phyloP scores from a whole-genome alignment of 2,329 filamentous ascomycete species.

The Nigrospora osmanthi region DNA sequence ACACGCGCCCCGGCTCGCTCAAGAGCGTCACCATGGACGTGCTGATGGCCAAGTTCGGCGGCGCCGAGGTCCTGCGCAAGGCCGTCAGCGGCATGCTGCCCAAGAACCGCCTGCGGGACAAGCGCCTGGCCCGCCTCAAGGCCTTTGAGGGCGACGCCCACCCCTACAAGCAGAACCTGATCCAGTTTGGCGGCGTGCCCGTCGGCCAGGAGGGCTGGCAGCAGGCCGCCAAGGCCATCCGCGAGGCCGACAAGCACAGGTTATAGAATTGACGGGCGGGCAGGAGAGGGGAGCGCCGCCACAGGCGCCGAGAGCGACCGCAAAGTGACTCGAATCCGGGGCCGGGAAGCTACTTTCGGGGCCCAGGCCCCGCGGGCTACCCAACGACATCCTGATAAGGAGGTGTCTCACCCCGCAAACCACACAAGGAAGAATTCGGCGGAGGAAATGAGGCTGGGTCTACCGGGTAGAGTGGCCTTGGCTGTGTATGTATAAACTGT shows the following conservation, averaged over 20 bases:
- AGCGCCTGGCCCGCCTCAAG: slow-evolving; percentile 81
- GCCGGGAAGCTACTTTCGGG: too few species aligned
- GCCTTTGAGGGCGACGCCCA: slow-evolving; percentile 90
- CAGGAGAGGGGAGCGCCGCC: too few species aligned
- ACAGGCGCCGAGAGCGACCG: too few species aligned
- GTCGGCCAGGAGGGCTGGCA: slow-evolving; percentile 49
- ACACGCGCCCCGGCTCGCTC: slow-evolving; percentile 79
- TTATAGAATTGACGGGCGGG: slow-evolving; percentile 29
- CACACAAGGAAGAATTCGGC: too few species aligned
- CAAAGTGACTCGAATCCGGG: too few species aligned
- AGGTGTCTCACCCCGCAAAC: too few species aligned
- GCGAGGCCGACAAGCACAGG: slow-evolving; percentile 39
- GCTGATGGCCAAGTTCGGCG: slow-evolving; percentile 90
- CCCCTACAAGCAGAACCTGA: slow-evolving; percentile 83
- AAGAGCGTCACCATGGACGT: slow-evolving; percentile 89
- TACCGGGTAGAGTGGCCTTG: too few species aligned
- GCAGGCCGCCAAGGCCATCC: slow-evolving; percentile 39
- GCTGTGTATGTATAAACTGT: too few species aligned
- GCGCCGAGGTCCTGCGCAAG: slow-evolving; percentile 81
- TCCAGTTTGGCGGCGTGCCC: slow-evolving; percentile 58
- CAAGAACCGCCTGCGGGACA: slow-evolving; percentile 88
- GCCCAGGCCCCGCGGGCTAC: too few species aligned
- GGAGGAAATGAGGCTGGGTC: too few species aligned
- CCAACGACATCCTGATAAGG: too few species aligned
- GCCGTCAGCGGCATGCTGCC: slow-evolving; percentile 96